Percentiles rank a stretch among this genome's conserved stretches.
phyloP scores from a whole-genome alignment of 1,284 basidiomycete species.

The Malassezia caprae region DNA sequence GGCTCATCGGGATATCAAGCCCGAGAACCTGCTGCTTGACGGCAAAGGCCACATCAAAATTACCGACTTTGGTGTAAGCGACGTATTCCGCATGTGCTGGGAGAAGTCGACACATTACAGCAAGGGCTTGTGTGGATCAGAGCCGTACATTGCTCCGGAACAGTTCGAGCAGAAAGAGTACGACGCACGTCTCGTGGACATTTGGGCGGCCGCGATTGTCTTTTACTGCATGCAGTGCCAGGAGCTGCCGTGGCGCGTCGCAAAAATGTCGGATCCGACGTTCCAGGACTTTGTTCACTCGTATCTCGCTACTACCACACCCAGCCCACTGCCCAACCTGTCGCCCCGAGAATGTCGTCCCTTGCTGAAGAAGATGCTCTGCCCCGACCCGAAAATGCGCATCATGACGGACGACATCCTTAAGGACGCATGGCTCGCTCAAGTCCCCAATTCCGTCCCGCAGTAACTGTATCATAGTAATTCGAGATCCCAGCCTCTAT shows the following conservation, averaged over 20 bases:
- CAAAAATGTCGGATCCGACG: conserved; percentile 70
- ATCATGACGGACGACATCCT: conserved; percentile 73
- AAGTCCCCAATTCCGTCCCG: conserved; percentile 9
- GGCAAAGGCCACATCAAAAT: conserved; percentile 91
- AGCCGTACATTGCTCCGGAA: conserved; percentile 97
- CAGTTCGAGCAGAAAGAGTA: conserved; percentile 95
- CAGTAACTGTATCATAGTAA: conserved; percentile 12
- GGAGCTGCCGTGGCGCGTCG: conserved; percentile 70
- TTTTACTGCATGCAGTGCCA: conserved; percentile 75
- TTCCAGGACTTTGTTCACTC: conserved; percentile 72
- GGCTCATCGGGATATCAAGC: conserved; percentile 94
- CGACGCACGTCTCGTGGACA: conserved; percentile 89
- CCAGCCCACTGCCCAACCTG: conserved; percentile 65
- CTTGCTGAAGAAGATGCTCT: conserved; percentile 85
- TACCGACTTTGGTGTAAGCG: conserved; percentile 95
- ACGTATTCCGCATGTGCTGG: conserved; percentile 96
- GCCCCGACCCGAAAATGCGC: conserved; percentile 77
- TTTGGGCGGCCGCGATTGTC: conserved; percentile 93
- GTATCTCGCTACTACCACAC: conserved; percentile 51
- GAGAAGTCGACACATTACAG: conserved; percentile 93
- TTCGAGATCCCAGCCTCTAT: not conserved
- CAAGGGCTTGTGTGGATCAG: conserved; percentile 89
- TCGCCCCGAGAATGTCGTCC: conserved; percentile 73
- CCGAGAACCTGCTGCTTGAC: conserved; percentile 92
- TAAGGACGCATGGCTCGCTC: conserved; percentile 66